Conservation (phyloP, 83 land plant genomes). For the Picea abies region DNA sequence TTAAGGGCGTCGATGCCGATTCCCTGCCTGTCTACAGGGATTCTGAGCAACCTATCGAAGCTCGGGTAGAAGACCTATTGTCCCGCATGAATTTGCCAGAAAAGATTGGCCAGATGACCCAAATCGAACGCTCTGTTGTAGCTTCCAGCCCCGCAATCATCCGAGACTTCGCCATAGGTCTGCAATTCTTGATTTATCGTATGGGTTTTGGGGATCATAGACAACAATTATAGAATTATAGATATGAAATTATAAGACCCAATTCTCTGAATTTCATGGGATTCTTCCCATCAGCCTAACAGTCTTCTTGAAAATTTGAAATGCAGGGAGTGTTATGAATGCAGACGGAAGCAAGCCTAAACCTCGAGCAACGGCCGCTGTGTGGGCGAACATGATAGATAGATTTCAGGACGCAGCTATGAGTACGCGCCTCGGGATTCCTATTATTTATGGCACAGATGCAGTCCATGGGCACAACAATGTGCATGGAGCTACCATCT, state of each 20-base stretch:
- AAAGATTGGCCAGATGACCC: constrained; percentile 22
- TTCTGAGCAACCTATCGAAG: constrained; percentile 11
- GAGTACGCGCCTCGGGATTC: too few relatives aligned
- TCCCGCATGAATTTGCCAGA: constrained; percentile 20
- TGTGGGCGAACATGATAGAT: constrained; percentile 35
- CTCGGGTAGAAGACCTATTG: constrained; percentile 17
- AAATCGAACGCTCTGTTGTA: constrained; percentile 11
- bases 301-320: background rate
- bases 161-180: background rate
- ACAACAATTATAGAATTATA: background rate
- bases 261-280: background rate
- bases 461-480: too few relatives aligned
- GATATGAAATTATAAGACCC: background rate
- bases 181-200: background rate
- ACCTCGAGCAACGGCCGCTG: constrained; percentile 31
- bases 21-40: constrained; percentile 18
- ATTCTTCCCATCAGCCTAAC: background rate
- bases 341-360: constrained; percentile 45
- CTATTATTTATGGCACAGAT: too few relatives aligned
- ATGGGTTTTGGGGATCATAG: background rate
- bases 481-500: too few relatives aligned
- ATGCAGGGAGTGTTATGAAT: constrained; percentile 61
- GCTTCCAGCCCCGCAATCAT: constrained; percentile 6
- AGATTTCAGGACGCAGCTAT: too few relatives aligned
- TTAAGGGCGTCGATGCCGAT: background rate